phyloP scores from a whole-genome alignment of 192 early-diverging fungal species.

The Spizellomyces punctatus region DNA sequence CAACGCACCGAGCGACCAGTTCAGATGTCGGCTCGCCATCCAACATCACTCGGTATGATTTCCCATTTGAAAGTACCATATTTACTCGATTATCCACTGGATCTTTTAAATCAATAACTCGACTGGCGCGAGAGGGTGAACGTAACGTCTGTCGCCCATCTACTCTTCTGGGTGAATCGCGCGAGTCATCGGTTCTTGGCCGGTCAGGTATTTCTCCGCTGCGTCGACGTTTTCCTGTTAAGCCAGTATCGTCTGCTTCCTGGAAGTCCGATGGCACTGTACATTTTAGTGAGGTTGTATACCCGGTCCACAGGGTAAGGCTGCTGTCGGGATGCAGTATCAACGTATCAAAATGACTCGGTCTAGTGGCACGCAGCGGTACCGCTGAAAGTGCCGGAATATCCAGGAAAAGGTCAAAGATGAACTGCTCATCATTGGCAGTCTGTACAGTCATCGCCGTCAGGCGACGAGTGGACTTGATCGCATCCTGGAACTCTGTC shows the following conservation, averaged over 20 bases:
- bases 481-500: no score
- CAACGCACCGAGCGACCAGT: constrained; percentile 13
- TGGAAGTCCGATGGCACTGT: not conserved
- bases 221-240: not conserved
- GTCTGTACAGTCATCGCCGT: no score
- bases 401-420: constrained; percentile 32
- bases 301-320: constrained; percentile 42
- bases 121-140: not conserved
- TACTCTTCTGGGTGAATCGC: not conserved
- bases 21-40: not conserved
- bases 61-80: constrained; percentile 16
- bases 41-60: not conserved
- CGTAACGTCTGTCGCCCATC: not conserved
- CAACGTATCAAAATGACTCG: constrained; percentile 41
- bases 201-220: not conserved
- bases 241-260: no score
- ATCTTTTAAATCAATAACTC: constrained; percentile 3
- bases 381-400: constrained; percentile 43
- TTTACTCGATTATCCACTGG: constrained; percentile 16
- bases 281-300: not conserved
- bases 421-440: no score
- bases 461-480: no score
- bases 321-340: constrained; percentile 32
- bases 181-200: no score
- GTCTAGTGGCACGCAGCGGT: constrained; percentile 40